These are phyloP conservation scores for Calcarisporium arbuscula DNA, from an alignment of 2,329 filamentous ascomycete genomes.

Conservation along the genomic window DNA sequence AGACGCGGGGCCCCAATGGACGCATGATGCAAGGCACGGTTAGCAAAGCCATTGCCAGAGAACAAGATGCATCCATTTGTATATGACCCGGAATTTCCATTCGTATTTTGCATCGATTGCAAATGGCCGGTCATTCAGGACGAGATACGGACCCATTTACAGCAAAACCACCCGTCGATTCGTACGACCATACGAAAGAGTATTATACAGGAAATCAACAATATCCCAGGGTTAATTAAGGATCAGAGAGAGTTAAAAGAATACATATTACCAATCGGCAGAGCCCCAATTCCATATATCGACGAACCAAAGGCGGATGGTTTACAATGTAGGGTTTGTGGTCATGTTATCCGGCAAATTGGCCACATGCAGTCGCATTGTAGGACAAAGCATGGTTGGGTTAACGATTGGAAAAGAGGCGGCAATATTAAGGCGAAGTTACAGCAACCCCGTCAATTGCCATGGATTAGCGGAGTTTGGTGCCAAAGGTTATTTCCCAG, in stretches of 20 bases:
- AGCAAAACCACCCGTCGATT: neutral
- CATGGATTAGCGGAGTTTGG: slow-evolving; percentile 2
- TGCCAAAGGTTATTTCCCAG: slow-evolving; percentile 4
- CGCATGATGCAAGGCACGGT: too few relatives aligned
- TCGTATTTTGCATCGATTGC: slow-evolving; percentile 1
- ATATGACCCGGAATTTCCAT: too few relatives aligned
- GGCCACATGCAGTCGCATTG: neutral
- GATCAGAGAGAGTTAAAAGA: too few relatives aligned
- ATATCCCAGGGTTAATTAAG: slow-evolving; percentile 1
- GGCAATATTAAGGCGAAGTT: neutral
- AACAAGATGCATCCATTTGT: too few relatives aligned
- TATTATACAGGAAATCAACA: neutral
- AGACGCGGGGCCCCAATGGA: too few relatives aligned
- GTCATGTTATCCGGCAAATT: neutral
- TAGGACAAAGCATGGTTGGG: neutral
- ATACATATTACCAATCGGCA: neutral
- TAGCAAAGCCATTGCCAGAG: too few relatives aligned
- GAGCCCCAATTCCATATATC: neutral
- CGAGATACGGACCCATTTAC: slow-evolving; percentile 1
- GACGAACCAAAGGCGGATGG: neutral
- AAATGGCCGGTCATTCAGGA: neutral
- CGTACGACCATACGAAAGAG: neutral
- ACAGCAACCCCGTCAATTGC: neutral
- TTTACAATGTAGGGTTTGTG: slow-evolving; percentile 1
- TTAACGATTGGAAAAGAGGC: slow-evolving; percentile 1